Evolutionary conservation across 306 rosid species (phyloP).

Genomic region (Pterocarpus santalinus): DNA sequence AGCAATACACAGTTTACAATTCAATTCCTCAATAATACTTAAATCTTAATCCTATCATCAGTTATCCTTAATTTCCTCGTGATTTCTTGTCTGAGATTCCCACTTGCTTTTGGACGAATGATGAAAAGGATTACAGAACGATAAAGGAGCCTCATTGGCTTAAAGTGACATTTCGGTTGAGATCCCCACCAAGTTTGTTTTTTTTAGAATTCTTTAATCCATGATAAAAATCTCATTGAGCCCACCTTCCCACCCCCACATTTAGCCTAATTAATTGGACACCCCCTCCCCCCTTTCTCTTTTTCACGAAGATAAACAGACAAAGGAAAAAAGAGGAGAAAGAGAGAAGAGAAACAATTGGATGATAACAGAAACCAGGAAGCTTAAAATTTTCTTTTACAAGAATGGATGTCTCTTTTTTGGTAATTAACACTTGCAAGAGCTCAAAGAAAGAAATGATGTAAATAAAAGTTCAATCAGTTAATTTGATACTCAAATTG

Average conservation of each 20-base stretch:
- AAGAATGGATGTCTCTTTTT: no score
- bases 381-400: background rate
- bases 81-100: background rate
- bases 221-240: background rate
- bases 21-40: background rate
- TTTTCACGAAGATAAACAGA: background rate
- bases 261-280: no score
- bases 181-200: background rate
- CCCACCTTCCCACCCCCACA: background rate
- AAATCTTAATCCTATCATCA: no score
- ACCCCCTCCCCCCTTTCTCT: background rate
- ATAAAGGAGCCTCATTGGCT: background rate
- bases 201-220: background rate
- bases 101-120: background rate
- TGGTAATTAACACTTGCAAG: background rate
- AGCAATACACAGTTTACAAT: background rate
- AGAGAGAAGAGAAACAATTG: background rate
- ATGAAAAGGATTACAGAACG: background rate
- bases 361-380: conserved; percentile 20
- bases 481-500: conserved; percentile 33
- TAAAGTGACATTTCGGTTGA: background rate
- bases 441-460: no score
- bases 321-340: background rate
- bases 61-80: background rate
- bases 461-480: background rate